Evolutionary conservation across 192 early-diverging fungal species (phyloP).

Genomic region (Entomortierella lignicola): DNA sequence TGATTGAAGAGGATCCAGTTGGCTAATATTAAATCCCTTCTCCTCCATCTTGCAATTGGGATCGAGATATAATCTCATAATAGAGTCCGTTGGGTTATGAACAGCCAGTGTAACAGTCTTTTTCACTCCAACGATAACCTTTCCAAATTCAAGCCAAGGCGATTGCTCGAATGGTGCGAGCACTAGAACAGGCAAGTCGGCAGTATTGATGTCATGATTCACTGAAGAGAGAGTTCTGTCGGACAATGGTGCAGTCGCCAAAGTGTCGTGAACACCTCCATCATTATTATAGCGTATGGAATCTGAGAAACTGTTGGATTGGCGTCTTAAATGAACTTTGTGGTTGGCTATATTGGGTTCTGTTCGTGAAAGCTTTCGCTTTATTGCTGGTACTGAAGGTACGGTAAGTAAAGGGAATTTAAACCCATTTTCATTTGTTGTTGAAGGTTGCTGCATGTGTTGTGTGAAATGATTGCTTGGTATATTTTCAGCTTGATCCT

Average conservation of each 20-base stretch:
- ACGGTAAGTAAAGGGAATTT: slow-evolving; percentile 9
- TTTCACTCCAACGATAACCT: slow-evolving; percentile 32
- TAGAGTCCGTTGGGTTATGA: slow-evolving; percentile 22
- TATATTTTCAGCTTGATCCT: background rate
- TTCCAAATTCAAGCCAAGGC: slow-evolving; percentile 52
- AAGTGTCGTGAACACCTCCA: background rate
- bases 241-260: background rate
- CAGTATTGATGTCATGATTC: slow-evolving; percentile 20
- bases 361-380: slow-evolving; percentile 25
- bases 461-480: background rate
- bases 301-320: slow-evolving; percentile 22
- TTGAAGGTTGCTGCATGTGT: background rate
- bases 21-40: slow-evolving; percentile 41
- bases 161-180: slow-evolving; percentile 37
- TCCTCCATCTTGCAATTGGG: slow-evolving; percentile 43
- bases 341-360: slow-evolving; percentile 17
- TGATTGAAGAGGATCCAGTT: slow-evolving; percentile 34
- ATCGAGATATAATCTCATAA: slow-evolving; percentile 21
- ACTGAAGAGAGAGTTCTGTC: slow-evolving; percentile 9
- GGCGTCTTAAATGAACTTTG: slow-evolving; percentile 40
- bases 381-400: slow-evolving; percentile 4
- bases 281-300: slow-evolving; percentile 8
- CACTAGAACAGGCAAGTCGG: slow-evolving; percentile 18
- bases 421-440: slow-evolving; percentile 20
- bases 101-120: slow-evolving; percentile 19